Evolutionary conservation across 2,329 filamentous ascomycete species (phyloP), one percentile per base, ranked within the genome.

Genomic region (Phoma sp.): DNA sequence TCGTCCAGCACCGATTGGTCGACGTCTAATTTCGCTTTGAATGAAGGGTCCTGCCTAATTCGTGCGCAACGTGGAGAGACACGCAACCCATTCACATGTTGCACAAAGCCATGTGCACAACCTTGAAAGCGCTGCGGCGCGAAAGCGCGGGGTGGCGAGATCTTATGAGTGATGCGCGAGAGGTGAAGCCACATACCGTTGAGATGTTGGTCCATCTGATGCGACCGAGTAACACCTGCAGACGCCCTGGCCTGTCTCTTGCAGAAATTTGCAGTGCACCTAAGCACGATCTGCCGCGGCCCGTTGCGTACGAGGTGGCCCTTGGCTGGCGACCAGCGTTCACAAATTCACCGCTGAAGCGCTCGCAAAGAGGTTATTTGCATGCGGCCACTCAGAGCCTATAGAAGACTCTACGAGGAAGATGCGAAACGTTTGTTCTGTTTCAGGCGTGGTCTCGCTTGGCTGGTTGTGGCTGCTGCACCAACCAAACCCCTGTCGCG

Each of bases 391-490:
- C 43, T 67, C 60, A 67, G 56, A 51, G 56, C 60, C 58, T 60
- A 49, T 55, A 50, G 53, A 58, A 63, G 68, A 43, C 51, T 50
- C 46, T 27, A 39, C 21, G 37, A 43, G 43, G 47, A 43, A 21
- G 33, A 43, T 46, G 40, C 52, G 52, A 55, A 55, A 55, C 52
- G 19, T 19, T 37, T 21, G 46, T 51, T 45, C 37, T 47, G 52
- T 55, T 55, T 55, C 52, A 55, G 32, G 46, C 52, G 15, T 50
- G 52, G 46, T 51, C 52, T 50, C 41, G 52, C 45, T 51, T 44
- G 41, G 45, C 58, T 64, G 70, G 65, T 38, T 69, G 69, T 69
- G 64, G 70, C 68, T 62, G 45, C 64, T 45, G 44, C 27, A 45
- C 61, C 62, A 64, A 45, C 55, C 47, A 61, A 29, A 60, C 48